Evolutionary conservation across 192 early-diverging fungal species (phyloP), one percentile per base, ranked within the genome.

Genomic region (Coemansia sp.): DNA sequence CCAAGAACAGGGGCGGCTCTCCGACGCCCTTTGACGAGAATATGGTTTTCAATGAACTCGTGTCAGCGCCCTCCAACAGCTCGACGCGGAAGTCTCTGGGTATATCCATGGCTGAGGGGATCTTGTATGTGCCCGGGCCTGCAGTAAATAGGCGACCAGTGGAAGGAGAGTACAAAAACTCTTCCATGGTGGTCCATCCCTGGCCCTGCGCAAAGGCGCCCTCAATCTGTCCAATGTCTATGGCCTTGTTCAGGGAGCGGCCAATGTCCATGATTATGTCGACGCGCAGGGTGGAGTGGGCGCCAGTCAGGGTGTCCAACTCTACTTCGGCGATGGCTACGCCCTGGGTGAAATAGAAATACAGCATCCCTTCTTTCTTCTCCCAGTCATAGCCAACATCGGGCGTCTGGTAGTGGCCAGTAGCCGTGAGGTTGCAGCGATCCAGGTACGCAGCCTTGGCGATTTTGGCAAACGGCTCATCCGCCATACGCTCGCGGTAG

Each of bases 221-320:
- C 66, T 95, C 93, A 70, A 95, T 95, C 74, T 95, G 92, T 7
- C 94, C 94, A 59, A 94, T 85, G 75, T 95, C 94, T 46, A 95
- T 87, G 14, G 93, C 91, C 31, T 92, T 92, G 73, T 95, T 95
- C 44, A 95, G 87, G 33, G 89, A 89, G 51, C 85, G 82, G 57
- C 93, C 94, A 63, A 95, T 87, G 67, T 95, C 94, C 93, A 95
- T 94, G 51, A 85, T 76, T 53, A 95, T 82, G 73, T 95, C 93
- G 2, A 89, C 79, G 16, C 92, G 88, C 35, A 85, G 63, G 19
- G 90, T 88, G 39, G 87, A 84, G 68, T 94, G 92, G 37, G 92
- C 81, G 7, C 94, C 94, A 0, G 92, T 95, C 74, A 95, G 77
- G 0, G 88, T 79, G 73, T 95, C 94, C 8, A 95, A 78, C 82